These are phyloP conservation scores for Lichtheimia hyalospora DNA, from an alignment of 371 early-diverging fungal genomes.

Conservation along the genomic window DNA sequence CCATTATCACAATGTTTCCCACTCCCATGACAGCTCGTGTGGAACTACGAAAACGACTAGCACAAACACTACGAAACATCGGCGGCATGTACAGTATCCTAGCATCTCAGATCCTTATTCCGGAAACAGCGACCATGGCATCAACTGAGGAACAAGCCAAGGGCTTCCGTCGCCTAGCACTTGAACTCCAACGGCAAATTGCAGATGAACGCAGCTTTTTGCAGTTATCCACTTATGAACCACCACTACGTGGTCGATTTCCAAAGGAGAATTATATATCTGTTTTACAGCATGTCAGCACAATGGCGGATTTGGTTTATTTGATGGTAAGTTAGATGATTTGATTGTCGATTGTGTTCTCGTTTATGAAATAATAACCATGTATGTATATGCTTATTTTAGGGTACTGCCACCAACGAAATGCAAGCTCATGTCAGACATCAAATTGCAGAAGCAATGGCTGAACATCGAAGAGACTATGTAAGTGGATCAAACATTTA, in stretches of 20 bases:
- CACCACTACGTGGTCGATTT: slow-evolving; percentile 42
- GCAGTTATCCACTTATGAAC: slow-evolving; percentile 34
- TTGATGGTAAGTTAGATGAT: slow-evolving; percentile 29
- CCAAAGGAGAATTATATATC: slow-evolving; percentile 27
- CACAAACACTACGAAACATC: slow-evolving; percentile 37
- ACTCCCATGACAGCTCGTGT: slow-evolving; percentile 40
- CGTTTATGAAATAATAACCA: slow-evolving; percentile 2
- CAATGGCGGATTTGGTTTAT: slow-evolving; percentile 36
- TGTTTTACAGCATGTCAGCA: slow-evolving; percentile 36
- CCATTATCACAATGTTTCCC: slow-evolving; percentile 36
- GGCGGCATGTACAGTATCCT: slow-evolving; percentile 37
- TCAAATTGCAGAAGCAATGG: slow-evolving; percentile 23
- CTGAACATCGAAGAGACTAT: slow-evolving; percentile 38
- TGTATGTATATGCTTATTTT: slow-evolving; percentile 12
- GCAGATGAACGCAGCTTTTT: slow-evolving; percentile 32
- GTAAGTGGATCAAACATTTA: slow-evolving; percentile 16
- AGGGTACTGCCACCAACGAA: slow-evolving; percentile 6
- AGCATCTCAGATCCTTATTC: slow-evolving; percentile 12
- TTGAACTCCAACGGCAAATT: slow-evolving; percentile 38
- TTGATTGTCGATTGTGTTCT: neutral
- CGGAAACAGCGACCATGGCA: neutral
- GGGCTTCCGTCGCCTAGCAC: slow-evolving; percentile 23
- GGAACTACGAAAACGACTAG: slow-evolving; percentile 42
- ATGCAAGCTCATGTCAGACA: slow-evolving; percentile 19
- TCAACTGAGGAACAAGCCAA: slow-evolving; percentile 18